Evolutionary conservation across 2,329 filamentous ascomycete species (phyloP).

Genomic region (Dactylellina drechsleri): DNA sequence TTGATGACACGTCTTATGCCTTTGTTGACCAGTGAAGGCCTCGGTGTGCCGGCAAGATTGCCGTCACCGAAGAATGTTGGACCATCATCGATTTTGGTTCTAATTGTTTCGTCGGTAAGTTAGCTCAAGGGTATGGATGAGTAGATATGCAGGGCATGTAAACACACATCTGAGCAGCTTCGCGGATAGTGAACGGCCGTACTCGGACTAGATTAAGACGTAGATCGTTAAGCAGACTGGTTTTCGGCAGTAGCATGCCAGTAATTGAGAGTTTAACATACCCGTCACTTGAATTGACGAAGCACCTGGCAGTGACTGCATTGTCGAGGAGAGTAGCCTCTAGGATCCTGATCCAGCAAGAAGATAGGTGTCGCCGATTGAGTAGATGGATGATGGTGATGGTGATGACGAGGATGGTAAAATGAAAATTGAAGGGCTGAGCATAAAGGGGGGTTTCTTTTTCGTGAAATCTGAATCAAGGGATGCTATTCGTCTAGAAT

Average conservation of each 20-base stretch:
- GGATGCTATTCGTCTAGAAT: conserved; percentile 34
- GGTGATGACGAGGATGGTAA: conserved; percentile 5
- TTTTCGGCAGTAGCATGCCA: neutral
- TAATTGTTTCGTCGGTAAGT: conserved; percentile 58
- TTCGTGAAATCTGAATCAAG: conserved; percentile 26
- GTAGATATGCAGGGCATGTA: neutral
- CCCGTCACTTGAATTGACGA: conserved; percentile 53
- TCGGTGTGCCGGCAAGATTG: conserved; percentile 85
- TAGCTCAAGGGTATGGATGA: conserved; percentile 16
- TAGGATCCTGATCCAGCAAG: conserved; percentile 18
- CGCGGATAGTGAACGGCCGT: conserved; percentile 81
- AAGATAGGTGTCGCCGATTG: neutral
- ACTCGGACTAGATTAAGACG: conserved; percentile 68
- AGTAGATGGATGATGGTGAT: neutral
- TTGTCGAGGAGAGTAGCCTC: conserved; percentile 15
- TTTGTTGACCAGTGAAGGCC: conserved; percentile 84
- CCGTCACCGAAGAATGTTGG: conserved; percentile 96
- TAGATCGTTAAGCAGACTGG: too few species aligned
- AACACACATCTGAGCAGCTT: conserved; percentile 86
- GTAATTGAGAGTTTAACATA: conserved; percentile 3
- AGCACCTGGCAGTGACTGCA: conserved; percentile 37
- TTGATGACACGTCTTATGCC: conserved; percentile 93
- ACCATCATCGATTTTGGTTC: conserved; percentile 78
- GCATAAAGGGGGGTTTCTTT: conserved; percentile 43
- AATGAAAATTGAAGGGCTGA: conserved; percentile 10